These are phyloP conservation scores for Pugionium dolabratum DNA, from an alignment of 345 rosid species.

Conservation along the genomic window DNA sequence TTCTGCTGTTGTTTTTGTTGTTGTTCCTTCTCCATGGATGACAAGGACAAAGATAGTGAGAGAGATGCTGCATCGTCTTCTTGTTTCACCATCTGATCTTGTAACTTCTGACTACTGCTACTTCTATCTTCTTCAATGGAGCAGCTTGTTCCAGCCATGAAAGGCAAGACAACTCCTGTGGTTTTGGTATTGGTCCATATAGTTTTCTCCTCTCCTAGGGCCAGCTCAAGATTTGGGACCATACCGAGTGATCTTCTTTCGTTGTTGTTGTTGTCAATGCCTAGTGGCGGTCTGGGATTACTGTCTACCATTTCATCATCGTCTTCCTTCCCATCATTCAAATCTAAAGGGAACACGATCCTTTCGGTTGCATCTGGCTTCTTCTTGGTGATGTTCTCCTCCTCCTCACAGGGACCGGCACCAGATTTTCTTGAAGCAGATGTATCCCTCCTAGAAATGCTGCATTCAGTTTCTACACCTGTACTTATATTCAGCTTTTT, in stretches of 20 bases:
- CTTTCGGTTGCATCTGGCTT: conserved; percentile 52
- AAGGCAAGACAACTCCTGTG: conserved; percentile 41
- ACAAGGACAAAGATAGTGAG: conserved; percentile 77
- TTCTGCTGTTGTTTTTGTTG: conserved; percentile 39
- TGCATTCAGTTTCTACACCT: conserved; percentile 40
- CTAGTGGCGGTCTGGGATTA: no score
- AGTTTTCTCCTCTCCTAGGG: conserved; percentile 65
- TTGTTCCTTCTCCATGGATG: conserved; percentile 55
- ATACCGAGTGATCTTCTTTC: conserved; percentile 39
- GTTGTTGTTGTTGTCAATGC: background rate
- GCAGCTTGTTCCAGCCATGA: conserved; percentile 35
- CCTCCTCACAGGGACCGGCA: background rate
- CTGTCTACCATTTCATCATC: conserved; percentile 39
- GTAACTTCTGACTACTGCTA: conserved; percentile 41
- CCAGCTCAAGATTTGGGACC: conserved; percentile 77
- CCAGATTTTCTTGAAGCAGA: conserved; percentile 28
- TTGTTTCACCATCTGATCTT: conserved; percentile 24
- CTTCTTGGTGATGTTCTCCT: conserved; percentile 43
- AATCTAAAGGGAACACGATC: conserved; percentile 67
- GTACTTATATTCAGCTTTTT: conserved; percentile 57
- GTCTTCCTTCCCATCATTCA: conserved; percentile 44
- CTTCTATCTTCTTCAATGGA: conserved; percentile 41
- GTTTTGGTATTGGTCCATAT: background rate
- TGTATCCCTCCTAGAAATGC: conserved; percentile 39
- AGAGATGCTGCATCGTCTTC: conserved; percentile 58